These are phyloP conservation scores for Aspergillus cavernicola DNA, from an alignment of 495 filamentous ascomycete species.

Conservation along the genomic window DNA sequence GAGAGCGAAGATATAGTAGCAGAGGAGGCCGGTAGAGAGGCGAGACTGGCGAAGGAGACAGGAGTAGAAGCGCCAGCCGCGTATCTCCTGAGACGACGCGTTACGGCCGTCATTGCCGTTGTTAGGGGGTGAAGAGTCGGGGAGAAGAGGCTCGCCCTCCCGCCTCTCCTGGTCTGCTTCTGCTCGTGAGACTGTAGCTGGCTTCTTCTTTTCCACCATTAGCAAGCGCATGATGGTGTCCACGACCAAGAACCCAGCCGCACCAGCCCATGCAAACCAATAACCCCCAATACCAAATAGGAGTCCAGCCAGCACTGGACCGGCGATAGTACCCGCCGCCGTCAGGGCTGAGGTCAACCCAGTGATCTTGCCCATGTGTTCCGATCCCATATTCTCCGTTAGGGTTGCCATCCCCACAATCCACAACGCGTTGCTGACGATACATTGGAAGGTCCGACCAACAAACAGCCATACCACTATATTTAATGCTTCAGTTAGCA, in stretches of 20 bases:
- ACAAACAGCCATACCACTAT: conserved; percentile 13
- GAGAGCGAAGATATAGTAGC: conserved; percentile 21
- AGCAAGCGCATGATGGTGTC: conserved; percentile 30
- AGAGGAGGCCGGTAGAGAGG: conserved; percentile 22
- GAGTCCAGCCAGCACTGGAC: conserved; percentile 24
- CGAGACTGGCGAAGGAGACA: conserved; percentile 20
- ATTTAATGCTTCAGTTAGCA: background rate
- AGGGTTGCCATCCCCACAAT: conserved; percentile 32
- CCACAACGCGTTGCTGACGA: conserved; percentile 26
- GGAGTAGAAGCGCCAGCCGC: conserved; percentile 22
- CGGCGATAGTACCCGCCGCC: conserved; percentile 19
- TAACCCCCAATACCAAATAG: conserved; percentile 27
- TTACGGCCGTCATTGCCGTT: background rate
- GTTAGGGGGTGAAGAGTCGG: background rate
- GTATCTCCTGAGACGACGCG: background rate
- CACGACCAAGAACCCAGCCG: conserved; percentile 17
- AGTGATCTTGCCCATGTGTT: conserved; percentile 29
- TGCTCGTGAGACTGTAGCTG: background rate
- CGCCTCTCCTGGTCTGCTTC: background rate
- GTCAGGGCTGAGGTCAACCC: conserved; percentile 15
- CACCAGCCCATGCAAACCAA: conserved; percentile 28
- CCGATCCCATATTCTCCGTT: conserved; percentile 25
- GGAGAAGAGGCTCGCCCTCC: conserved; percentile 4
- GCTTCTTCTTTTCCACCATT: conserved; percentile 32
- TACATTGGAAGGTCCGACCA: conserved; percentile 26